A percentile compares a stretch with the other conserved stretches of the same genome.
These are phyloP conservation scores for Salvia miltiorrhiza DNA, from an alignment of 257 asterid species.

Conservation along the genomic window DNA sequence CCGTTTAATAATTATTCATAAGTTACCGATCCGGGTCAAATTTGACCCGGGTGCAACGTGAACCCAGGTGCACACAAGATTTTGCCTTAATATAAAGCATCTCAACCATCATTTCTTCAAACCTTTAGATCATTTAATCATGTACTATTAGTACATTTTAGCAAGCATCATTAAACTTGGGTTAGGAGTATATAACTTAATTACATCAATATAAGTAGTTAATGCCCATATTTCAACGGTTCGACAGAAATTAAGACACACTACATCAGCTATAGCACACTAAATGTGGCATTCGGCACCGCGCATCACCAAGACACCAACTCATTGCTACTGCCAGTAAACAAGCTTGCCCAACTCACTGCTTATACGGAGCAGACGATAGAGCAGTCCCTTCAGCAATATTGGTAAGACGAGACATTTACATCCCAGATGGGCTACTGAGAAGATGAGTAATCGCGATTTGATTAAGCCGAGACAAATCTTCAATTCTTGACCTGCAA, in stretches of 20 bases:
- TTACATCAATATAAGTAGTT: no score
- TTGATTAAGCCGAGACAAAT: slow-evolving; percentile 13
- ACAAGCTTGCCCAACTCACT: no score
- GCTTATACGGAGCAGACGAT: not conserved
- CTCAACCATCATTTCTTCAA: no score
- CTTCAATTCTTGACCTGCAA: slow-evolving; percentile 57
- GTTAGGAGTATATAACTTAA: not conserved
- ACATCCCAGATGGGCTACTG: no score
- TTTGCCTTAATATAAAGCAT: no score
- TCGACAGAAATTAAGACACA: slow-evolving; percentile 1
- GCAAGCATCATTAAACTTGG: not conserved
- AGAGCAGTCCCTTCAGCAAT: not conserved
- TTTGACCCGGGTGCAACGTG: no score
- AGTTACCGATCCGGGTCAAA: no score
- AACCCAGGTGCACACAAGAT: no score
- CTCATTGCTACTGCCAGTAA: not conserved
- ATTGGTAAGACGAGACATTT: not conserved
- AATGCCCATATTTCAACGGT: no score
- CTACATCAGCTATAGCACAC: slow-evolving; percentile 10
- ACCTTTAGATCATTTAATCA: no score
- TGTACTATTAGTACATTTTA: not conserved
- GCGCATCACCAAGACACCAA: not conserved
- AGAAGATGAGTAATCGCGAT: not conserved
- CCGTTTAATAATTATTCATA: no score
- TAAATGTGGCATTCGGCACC: not conserved